Evolutionary conservation across 2,329 filamentous ascomycete genomes (phyloP).

Genomic region (Zymoseptoria brevis): DNA sequence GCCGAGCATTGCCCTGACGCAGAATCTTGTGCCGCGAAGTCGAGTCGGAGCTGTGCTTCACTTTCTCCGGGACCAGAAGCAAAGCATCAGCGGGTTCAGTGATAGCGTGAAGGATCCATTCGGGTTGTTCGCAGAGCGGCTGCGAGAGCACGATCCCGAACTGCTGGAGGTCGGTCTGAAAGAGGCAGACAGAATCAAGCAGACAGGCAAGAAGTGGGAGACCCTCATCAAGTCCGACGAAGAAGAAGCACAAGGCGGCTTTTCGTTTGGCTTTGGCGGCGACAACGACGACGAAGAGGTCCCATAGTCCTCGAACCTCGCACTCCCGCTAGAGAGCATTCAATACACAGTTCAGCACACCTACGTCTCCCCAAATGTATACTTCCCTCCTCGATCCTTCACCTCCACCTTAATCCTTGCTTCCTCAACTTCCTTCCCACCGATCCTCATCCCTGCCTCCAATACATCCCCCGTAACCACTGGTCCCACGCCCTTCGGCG

Average conservation of each 20-base stretch:
- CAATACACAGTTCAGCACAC: neutral
- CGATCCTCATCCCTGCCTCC: conserved; percentile 70
- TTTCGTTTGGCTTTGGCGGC: conserved; percentile 54
- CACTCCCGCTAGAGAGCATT: neutral
- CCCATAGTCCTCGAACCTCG: conserved; percentile 1
- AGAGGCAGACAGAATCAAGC: conserved; percentile 55
- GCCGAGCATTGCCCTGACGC: conserved; percentile 77
- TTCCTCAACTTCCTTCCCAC: conserved; percentile 76
- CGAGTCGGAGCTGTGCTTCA: conserved; percentile 67
- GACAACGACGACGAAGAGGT: conserved; percentile 35
- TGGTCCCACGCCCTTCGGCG: conserved; percentile 86
- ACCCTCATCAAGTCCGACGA: conserved; percentile 55
- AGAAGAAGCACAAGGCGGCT: conserved; percentile 48
- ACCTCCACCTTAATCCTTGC: conserved; percentile 77
- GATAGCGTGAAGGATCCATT: conserved; percentile 65
- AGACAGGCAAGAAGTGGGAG: conserved; percentile 78
- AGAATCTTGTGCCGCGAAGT: conserved; percentile 80
- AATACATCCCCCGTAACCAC: conserved; percentile 82
- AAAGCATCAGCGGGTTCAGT: conserved; percentile 81
- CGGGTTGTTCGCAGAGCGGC: conserved; percentile 62
- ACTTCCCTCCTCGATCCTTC: conserved; percentile 68
- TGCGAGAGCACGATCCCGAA: conserved; percentile 56
- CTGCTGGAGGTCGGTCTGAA: conserved; percentile 58
- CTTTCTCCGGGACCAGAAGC: conserved; percentile 72
- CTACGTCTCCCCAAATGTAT: conserved; percentile 57